A percentile compares a stretch with the other conserved stretches of the same genome.
These are phyloP conservation scores for Trypanosoma rangeli DNA, from an alignment of 208 protist species.

Conservation along the genomic window DNA sequence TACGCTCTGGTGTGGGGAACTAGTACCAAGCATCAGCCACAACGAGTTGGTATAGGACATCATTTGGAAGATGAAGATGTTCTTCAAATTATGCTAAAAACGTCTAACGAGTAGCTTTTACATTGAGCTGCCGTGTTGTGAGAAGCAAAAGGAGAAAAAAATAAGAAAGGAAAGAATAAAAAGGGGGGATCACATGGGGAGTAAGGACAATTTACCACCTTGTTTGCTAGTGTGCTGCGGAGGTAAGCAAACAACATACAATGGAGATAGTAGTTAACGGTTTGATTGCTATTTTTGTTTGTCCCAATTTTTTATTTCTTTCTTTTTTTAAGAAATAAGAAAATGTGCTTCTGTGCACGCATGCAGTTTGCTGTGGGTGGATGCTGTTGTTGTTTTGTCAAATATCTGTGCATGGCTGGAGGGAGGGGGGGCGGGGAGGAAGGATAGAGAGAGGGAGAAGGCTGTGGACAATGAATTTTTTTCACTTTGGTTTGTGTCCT, in stretches of 20 bases:
- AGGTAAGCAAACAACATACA: background rate
- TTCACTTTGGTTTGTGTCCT: background rate
- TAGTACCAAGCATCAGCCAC: constrained; percentile 95
- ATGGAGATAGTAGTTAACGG: background rate
- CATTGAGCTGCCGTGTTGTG: background rate
- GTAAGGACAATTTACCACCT: background rate
- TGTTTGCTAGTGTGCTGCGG: background rate
- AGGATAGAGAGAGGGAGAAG: no score
- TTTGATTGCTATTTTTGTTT: background rate
- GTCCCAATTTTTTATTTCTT: background rate
- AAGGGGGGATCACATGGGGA: background rate
- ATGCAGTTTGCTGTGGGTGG: background rate
- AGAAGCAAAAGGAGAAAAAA: constrained; percentile 10
- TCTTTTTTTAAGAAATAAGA: background rate
- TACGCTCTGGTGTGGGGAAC: constrained; percentile 95
- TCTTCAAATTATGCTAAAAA: constrained; percentile 90
- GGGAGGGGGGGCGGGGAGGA: no score
- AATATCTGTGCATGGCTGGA: background rate
- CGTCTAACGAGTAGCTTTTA: constrained; percentile 77
- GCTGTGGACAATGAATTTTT: background rate
- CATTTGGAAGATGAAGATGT: constrained; percentile 91
- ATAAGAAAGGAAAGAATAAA: constrained; percentile 7
- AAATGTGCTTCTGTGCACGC: background rate
- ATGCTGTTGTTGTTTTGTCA: background rate
- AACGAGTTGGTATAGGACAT: constrained; percentile 94